These are phyloP conservation scores for Magnusiomyces magnusii DNA, from an alignment of 1,139 yeast genomes.

Conservation along the genomic window DNA sequence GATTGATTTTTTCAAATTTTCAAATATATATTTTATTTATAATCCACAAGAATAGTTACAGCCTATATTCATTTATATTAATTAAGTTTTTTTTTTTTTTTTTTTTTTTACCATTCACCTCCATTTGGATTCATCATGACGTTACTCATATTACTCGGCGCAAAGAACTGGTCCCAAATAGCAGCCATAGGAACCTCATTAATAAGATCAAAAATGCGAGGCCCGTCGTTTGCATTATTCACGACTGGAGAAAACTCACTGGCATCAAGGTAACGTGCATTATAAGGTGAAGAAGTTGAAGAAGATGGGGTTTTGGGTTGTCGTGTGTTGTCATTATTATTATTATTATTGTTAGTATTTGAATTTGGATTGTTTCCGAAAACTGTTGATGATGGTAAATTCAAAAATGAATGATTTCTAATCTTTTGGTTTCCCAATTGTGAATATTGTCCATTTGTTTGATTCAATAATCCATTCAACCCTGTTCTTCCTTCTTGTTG, in stretches of 20 bases:
- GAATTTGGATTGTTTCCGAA: background rate
- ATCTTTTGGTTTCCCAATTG: no score
- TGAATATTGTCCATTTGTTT: no score
- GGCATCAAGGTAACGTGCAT: background rate
- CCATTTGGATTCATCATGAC: slow-evolving; percentile 6
- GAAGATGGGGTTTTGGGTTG: no score
- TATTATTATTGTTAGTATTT: no score
- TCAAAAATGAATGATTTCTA: no score
- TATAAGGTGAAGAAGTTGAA: background rate
- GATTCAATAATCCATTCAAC: no score
- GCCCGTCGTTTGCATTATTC: slow-evolving; percentile 38
- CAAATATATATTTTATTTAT: no score
- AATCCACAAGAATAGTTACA: background rate
- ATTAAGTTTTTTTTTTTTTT: background rate
- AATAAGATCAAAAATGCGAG: slow-evolving; percentile 51
- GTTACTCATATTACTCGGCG: slow-evolving; percentile 2
- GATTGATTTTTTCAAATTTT: no score
- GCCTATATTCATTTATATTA: background rate
- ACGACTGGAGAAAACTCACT: background rate
- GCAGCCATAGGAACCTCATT: slow-evolving; percentile 61
- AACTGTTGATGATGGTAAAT: no score
- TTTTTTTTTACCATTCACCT: background rate
- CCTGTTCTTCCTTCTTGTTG: background rate
- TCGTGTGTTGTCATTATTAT: no score
- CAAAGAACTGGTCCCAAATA: slow-evolving; percentile 70